Base-by-base conservation (phyloP, 2,329 filamentous ascomycete genomes). In the Ascochyta pisi region DNA sequence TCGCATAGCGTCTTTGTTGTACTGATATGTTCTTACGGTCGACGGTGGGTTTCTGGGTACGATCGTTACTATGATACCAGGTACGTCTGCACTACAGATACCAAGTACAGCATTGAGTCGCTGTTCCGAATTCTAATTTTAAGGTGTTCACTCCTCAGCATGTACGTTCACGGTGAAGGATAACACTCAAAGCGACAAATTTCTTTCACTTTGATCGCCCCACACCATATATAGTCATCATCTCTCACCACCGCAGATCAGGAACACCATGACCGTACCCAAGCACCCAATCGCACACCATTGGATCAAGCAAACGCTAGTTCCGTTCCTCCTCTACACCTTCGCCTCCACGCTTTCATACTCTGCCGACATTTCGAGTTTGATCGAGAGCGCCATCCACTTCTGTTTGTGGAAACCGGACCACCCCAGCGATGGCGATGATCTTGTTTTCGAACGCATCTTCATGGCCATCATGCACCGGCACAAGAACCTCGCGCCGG, bases 251-350 rank as follows among this genome's bases (percentile, higher is more conserved):
- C 16, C 6, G 9, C 34, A 16, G 16, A 37, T 19, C 16, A 7
- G 9, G 5, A 4, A 22, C 29, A 24, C 31, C 26, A 61, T 61
- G 57, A 27, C 24, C 34, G 24, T n/a, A 4, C 19, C 24, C 4
- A 57, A 47, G 22, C 47, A 57, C 4, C 38, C 53, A 1, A 44
- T 61, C 6, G 16, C 54, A 22, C 53, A 39, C 10, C 27, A 37
- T 19, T 63, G 58, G 62, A 31, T 63, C n/a, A 40, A 39, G 24
- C 38, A 61, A 12, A 55, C 46, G 2, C 56, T 63, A 5, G 47
- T 45, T 2, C 56, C 60, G 1, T 64, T 61, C 26, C 51, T 64
- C 4, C 51, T 49, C 19, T 60, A 54, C 19, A 60, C 53, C 5
- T 63, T 63, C 35, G 45, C 54, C 12, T 51, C 54, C 19, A 41